Evolutionary conservation across 495 filamentous ascomycete species (phyloP).

Genomic region (Aspergillus coremiiformis): DNA sequence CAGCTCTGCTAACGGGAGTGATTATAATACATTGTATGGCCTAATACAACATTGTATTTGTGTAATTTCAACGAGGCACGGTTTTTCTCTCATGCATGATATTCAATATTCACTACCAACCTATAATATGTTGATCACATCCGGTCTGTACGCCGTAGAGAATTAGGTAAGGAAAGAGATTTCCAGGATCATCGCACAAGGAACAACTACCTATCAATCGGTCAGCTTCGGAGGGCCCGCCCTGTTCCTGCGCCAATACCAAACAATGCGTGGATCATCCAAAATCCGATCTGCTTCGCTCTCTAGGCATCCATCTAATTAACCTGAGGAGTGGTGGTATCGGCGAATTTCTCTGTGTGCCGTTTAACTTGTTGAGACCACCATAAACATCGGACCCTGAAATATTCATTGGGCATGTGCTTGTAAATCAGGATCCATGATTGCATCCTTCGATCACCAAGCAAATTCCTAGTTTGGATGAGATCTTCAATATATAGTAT

Average conservation of each 20-base stretch:
- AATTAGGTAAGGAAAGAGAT: background rate
- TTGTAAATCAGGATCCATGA: background rate
- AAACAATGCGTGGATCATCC: slow-evolving; percentile 8
- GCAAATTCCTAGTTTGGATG: background rate
- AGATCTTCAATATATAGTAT: background rate
- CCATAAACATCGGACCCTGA: background rate
- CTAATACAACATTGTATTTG: background rate
- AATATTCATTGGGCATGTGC: background rate
- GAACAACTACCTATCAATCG: background rate
- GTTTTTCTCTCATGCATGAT: background rate
- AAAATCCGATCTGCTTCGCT: background rate
- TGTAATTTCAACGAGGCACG: background rate
- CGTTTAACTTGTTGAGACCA: background rate
- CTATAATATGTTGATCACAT: background rate
- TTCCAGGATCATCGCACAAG: background rate
- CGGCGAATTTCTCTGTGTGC: background rate
- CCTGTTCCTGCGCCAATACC: slow-evolving; percentile 6
- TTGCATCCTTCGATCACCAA: background rate
- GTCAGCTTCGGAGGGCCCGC: background rate
- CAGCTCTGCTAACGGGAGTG: background rate
- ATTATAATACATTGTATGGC: background rate
- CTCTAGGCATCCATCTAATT: background rate
- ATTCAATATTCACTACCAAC: too few species aligned
- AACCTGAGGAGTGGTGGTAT: too few species aligned
- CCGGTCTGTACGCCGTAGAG: background rate